Base-by-base conservation (phyloP, 768 basidiomycete genomes). In the Lanmaoa pseudosensibilis region DNA sequence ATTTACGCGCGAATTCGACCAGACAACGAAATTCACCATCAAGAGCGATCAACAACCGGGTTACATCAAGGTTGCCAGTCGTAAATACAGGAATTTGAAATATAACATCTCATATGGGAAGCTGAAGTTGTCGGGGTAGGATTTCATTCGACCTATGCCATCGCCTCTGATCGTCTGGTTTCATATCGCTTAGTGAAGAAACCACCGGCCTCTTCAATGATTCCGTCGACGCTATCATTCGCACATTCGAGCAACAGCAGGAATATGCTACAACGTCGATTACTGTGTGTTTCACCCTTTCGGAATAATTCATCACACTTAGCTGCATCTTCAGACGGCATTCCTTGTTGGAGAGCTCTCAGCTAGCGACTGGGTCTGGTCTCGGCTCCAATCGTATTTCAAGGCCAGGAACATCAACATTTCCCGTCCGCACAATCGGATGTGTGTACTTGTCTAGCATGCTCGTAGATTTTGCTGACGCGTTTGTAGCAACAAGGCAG, bases 311-410 rank as follows among this genome's bases (percentile, higher is more conserved):
- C 13, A 9, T 25, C 15, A 1, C 12, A 37, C 25, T 40, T 8
- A 49, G 18, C 23, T 3, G 13, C 39, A 13, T 16, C 27, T 41
- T 19, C 19, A 64, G 62, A 46, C 8, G 27, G 63, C 37, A 10
- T 61, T 64, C 11, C 33, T 64, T n/a, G 48, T 64, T 7, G 63
- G 62, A 1, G 63, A 56, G 1, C 27, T 61, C 1, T 50, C 51
- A 8, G 41, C 27, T 11, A 64, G 56, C 10, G 46, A 57, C 27
- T 57, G 59, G 58, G 38, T 64, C 19, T 56, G 55, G 52, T 44
- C 41, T 46, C 52, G 19, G 12, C 49, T 64, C 5, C 49, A 63
- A 23, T 46, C 50, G 2, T 63, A 64, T 37, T 64, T 64, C 43
- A 11, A 27, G 18, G 8, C 0, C 0, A 51, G 4, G 45, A 47